A percentile compares a stretch with the other conserved stretches of the same genome.
phyloP scores from a whole-genome alignment of 2,329 filamentous ascomycete species.

The Talaromyces sp. region DNA sequence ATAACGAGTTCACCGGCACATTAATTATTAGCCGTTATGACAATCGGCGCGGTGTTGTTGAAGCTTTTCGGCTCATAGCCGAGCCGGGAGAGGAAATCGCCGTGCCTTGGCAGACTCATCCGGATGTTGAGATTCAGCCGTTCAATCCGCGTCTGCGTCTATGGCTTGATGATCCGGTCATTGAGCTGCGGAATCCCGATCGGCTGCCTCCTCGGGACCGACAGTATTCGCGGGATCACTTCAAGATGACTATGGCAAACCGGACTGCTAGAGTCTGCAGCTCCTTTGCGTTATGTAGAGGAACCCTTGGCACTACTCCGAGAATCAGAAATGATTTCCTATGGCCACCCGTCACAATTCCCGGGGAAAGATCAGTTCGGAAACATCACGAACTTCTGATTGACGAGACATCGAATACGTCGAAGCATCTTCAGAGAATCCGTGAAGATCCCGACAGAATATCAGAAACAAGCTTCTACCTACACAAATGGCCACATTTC shows the following conservation, averaged over 20 bases:
- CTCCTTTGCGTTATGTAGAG: slow-evolving; percentile 62
- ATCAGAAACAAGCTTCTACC: slow-evolving; percentile 67
- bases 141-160: slow-evolving; percentile 69
- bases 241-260: slow-evolving; percentile 28
- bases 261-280: slow-evolving; percentile 55
- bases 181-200: slow-evolving; percentile 51
- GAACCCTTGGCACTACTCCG: slow-evolving; percentile 12
- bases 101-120: slow-evolving; percentile 9
- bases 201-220: slow-evolving; percentile 14
- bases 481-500: slow-evolving; percentile 75
- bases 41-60: slow-evolving; percentile 68
- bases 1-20: slow-evolving; percentile 69
- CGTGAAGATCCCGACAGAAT: slow-evolving; percentile 52
- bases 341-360: slow-evolving; percentile 74
- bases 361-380: slow-evolving; percentile 51
- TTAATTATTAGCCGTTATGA: slow-evolving; percentile 76
- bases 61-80: slow-evolving; percentile 73
- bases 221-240: slow-evolving; percentile 39
- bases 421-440: not conserved
- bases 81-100: slow-evolving; percentile 50
- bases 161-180: slow-evolving; percentile 70
- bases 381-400: slow-evolving; percentile 36
- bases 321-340: slow-evolving; percentile 49
- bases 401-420: slow-evolving; percentile 8
- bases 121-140: slow-evolving; percentile 48